A percentile compares a stretch with the other conserved stretches of the same genome.
phyloP scores from a whole-genome alignment of 2,329 filamentous ascomycete species.

The Tolypocladium endophyticum region DNA sequence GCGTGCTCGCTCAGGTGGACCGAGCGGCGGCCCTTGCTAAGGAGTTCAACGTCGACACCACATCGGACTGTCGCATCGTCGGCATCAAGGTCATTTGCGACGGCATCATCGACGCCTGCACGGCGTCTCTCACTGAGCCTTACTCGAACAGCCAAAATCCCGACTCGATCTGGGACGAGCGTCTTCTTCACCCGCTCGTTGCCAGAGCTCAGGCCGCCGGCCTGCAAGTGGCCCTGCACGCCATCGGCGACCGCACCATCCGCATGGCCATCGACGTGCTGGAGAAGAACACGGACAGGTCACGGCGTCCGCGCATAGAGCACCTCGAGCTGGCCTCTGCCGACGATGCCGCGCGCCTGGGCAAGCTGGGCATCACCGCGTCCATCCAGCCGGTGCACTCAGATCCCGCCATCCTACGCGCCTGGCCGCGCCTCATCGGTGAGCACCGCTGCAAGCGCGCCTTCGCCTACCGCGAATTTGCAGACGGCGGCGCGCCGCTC shows the following conservation, averaged over 20 bases:
- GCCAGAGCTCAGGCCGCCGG: conserved; percentile 39
- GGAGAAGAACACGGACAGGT: conserved; percentile 27
- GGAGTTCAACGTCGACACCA: conserved; percentile 21
- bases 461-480: conserved; percentile 54
- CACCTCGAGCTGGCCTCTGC: conserved; percentile 50
- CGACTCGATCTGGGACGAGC: conserved; percentile 43
- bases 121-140: conserved; percentile 47
- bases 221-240: conserved; percentile 53
- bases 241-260: conserved; percentile 53
- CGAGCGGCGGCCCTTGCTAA: conserved; percentile 33
- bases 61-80: conserved; percentile 35
- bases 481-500: conserved; percentile 39
- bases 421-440: conserved; percentile 50
- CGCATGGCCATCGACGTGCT: conserved; percentile 47
- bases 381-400: conserved; percentile 48
- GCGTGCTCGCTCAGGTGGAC: conserved; percentile 35
- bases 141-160: conserved; percentile 39
- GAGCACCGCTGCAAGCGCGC: conserved; percentile 42
- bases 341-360: conserved; percentile 45
- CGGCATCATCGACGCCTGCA: conserved; percentile 55
- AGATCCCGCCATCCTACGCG: conserved; percentile 49
- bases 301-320: conserved; percentile 50
- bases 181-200: conserved; percentile 42
- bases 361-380: conserved; percentile 47
- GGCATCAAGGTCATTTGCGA: conserved; percentile 58